Percentiles rank a stretch among this genome's conserved stretches.
These are phyloP conservation scores for Puccinia horiana DNA, from an alignment of 1,284 basidiomycete species.

Conservation along the genomic window DNA sequence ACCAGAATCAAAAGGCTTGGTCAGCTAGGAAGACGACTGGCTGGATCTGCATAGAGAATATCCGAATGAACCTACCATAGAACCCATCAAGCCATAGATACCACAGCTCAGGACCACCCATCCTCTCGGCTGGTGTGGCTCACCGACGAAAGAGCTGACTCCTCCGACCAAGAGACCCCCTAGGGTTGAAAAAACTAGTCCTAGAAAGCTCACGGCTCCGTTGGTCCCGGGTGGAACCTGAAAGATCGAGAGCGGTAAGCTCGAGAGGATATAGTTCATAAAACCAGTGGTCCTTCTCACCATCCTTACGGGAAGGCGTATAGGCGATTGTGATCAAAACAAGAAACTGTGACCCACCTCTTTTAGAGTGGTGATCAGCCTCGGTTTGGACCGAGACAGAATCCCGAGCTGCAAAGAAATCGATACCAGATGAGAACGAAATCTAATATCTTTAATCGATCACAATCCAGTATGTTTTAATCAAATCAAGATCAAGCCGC, in stretches of 20 bases:
- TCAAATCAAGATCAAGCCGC: constrained; percentile 1
- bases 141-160: constrained; percentile 12
- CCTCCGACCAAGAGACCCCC: constrained; percentile 53
- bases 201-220: constrained; percentile 53
- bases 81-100: constrained; percentile 26
- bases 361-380: constrained; percentile 52
- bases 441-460: background rate
- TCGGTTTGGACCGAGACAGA: constrained; percentile 52
- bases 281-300: background rate
- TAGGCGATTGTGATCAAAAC: background rate
- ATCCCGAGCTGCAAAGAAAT: constrained; percentile 52
- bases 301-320: constrained; percentile 40
- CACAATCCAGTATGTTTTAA: too few relatives aligned
- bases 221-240: constrained; percentile 55
- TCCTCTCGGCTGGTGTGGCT: constrained; percentile 3
- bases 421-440: background rate
- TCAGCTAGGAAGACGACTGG: background rate
- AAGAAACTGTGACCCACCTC: constrained; percentile 19
- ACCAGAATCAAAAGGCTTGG: background rate
- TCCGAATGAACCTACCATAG: constrained; percentile 32
- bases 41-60: background rate
- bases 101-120: background rate
- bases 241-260: background rate
- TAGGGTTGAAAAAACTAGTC: constrained; percentile 25
- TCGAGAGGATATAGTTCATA: background rate